Base-by-base conservation (phyloP, 352 stramenopile genomes). In the Globisporangium megalacanthum region DNA sequence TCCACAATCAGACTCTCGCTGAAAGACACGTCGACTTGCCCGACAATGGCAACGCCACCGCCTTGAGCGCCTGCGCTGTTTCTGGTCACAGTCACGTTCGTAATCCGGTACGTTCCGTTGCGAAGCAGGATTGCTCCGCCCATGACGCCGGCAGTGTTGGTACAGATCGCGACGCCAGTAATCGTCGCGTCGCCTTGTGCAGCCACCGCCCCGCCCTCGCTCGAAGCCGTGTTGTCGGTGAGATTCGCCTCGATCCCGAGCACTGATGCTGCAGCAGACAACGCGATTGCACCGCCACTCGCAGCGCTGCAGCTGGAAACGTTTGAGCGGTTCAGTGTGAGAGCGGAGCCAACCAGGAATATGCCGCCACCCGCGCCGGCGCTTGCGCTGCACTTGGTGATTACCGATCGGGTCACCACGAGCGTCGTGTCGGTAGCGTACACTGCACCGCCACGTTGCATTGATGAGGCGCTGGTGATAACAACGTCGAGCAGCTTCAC, bases 371-470 rank as follows among this genome's bases (percentile, higher is more conserved):
- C 72, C 13, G 45, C 57, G 39, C 51, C 56, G 35, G 1, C 46
- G 46, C 19, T 31, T 9, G 72, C 63, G 4, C 39, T 65, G n/a
- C 66, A 57, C 35, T 61, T 66, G 0, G 52, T 66, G 17, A 77
- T 25, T 22, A 64, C 63, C 4, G 69, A 73, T 0, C 68, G 54
- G 3, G 54, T 42, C 33, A 76, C 57, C 1, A 41, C 48, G 2
- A 68, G 36, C 0, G 29, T 65, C 13, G 72, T 65, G 25, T 64
- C 46, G 3, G 58, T 45, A 22, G 60, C 54, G 44, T 75, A 72
- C 1, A 79, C 22, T 4, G 53, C 70, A 7, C 75, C 75, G 33
- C 70, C 75, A 33, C 58, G 66, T 4, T 55, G 36, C 3, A 15
- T 69, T 1, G 72, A 66, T 6, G 13, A 49, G 8, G 57, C 46